Evolutionary conservation across 2,329 filamentous ascomycete species (phyloP), one percentile per base, ranked within the genome.

Genomic region (Fusarium sp.): DNA sequence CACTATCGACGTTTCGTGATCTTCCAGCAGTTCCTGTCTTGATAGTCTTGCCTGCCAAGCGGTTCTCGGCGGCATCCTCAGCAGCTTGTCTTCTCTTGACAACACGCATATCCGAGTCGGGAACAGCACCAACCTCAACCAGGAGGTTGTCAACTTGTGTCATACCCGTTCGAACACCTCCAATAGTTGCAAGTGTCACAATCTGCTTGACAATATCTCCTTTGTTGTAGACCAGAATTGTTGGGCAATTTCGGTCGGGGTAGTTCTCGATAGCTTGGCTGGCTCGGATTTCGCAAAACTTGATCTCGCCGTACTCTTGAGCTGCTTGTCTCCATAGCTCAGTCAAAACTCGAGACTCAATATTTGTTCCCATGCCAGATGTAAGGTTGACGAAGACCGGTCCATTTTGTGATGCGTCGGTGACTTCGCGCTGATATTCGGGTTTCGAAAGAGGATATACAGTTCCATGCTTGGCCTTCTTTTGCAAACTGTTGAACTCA

Each of bases 251-350:
- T 61, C 88, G 88, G 76, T 98, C 96, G 3, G 96, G 96, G 80
- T 99, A 99, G 43, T 94, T 94, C 79, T 98, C 96, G 74, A 99
- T 98, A 62, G 96, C 97, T 83, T 98, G 89, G 77, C 94, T 91
- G 9, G 91, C 96, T 73, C 91, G 89, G 73, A 99, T 98, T 83
- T 98, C 93, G 80, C 95, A 98, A 81, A 99, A 99, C 82, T 99
- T 99, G 80, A 99, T 85, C 71, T 99, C 95, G 22, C 94, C 94
- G 77, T 94, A 99, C 76, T 95, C 94, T 64, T 82, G 83, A 1
- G 96, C 95, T 43, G 96, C 87, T 76, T 94, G 90, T 38, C 91
- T 87, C 95, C 95, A 99, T 22, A 98, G 85, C 77, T 97, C 92
- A 1, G 91, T 90, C 74, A 98, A 82, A 6, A 98, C 85, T 64